Evolutionary conservation across 129 eudicot species (phyloP), one percentile per base, ranked within the genome.

Genomic region (Tagetes erecta): DNA sequence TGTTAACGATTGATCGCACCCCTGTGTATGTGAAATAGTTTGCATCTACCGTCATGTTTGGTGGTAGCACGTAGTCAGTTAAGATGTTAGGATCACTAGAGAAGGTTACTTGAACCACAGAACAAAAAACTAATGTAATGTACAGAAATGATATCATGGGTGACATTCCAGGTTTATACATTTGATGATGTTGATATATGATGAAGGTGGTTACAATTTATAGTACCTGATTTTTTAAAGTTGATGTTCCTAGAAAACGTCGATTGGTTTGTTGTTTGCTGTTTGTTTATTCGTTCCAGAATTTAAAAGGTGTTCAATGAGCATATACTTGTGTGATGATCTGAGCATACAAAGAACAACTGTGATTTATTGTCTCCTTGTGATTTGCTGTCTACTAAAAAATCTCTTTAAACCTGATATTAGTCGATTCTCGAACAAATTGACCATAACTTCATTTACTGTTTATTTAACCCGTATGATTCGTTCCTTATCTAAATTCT

Each of bases 341-440:
- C 79, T 75, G 79, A 75, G 64, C 72, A 27, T 51, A 64, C 73
- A 30, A 64, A 65, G 72, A 41, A 65, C 72, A 75, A 67, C 74
- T 53, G 80, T 41, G 50, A 8, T 59, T 12, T 31, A 3, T 70
- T 40, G 76, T 72, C 33, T 50, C 4, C 34, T 42, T 72, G 46
- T 33, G 10, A 4, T 42, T 34, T 31, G 2, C 12, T 71, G 14
- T 31, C 35, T 0, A n/a, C 59, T 52, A n/a, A 52, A 6, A 52
- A 4, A n/a, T 55, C 6, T 14, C 33, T 51, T 51, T 55, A 55
- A 55, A 55, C 60, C 33, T 55, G 11, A 55, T 20, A 1, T 20
- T 27, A 55, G 27, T 55, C 60, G 35, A 55, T 55, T 53, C 34
- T 14, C 13, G 31, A 51, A 51, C 30, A n/a, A 51, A 12, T 11